A percentile compares a stretch with the other conserved stretches of the same genome.
Evolutionary conservation across 345 rosid genomes (phyloP).

Genomic region (Laguncularia racemosa): DNA sequence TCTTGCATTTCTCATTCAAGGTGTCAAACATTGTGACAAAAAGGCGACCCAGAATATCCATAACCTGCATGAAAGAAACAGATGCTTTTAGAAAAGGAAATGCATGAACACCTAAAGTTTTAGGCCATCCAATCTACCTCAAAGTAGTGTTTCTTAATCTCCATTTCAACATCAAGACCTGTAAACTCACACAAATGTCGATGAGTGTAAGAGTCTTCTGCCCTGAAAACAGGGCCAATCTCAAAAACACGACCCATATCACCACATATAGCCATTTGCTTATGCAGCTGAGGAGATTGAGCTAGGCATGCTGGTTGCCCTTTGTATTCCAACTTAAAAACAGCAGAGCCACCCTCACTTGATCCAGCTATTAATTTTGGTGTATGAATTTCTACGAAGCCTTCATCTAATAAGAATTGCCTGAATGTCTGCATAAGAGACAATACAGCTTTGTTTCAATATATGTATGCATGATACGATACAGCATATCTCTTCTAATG

Average conservation of each 20-base stretch:
- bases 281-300: conserved; percentile 94
- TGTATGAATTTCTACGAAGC: conserved; percentile 74
- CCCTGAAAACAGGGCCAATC: conserved; percentile 85
- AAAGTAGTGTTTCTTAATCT: conserved; percentile 60
- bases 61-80: conserved; percentile 37
- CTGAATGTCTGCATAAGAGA: conserved; percentile 51
- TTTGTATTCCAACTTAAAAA: conserved; percentile 81
- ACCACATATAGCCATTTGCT: conserved; percentile 85
- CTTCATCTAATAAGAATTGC: conserved; percentile 42
- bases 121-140: conserved; percentile 35
- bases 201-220: conserved; percentile 86
- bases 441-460: not conserved
- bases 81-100: conserved; percentile 4
- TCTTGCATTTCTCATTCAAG: conserved; percentile 53
- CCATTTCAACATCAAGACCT: conserved; percentile 92
- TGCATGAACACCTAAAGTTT: not conserved
- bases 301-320: conserved; percentile 88
- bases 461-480: not conserved
- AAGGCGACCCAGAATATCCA: conserved; percentile 69
- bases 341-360: conserved; percentile 97
- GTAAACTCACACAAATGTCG: conserved; percentile 86
- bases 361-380: conserved; percentile 84
- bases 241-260: conserved; percentile 73
- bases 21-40: conserved; percentile 64
- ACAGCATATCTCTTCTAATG: not conserved